These are phyloP conservation scores for Rheum nobile DNA, from an alignment of 148 eudicot genomes.

Conservation along the genomic window DNA sequence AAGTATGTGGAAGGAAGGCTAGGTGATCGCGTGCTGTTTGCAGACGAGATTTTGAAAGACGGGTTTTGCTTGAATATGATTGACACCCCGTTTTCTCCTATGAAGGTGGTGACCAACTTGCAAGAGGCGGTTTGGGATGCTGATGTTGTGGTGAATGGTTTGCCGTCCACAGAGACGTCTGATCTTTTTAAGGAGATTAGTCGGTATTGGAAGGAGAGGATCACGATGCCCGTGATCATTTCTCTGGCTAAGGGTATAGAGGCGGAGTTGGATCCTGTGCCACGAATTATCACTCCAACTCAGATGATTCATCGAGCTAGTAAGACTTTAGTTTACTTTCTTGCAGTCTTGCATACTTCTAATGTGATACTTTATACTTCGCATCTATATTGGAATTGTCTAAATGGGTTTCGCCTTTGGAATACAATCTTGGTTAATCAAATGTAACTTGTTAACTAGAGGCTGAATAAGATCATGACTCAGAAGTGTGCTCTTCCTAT, in stretches of 20 bases:
- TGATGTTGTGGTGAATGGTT: slow-evolving; percentile 66
- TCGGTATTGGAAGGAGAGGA: slow-evolving; percentile 75
- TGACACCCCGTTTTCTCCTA: slow-evolving; percentile 83
- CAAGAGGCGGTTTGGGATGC: slow-evolving; percentile 99
- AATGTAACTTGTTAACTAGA: not conserved
- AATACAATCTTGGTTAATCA: not conserved
- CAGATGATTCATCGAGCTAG: slow-evolving; percentile 77
- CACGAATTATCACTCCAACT: slow-evolving; percentile 74
- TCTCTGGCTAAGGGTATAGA: slow-evolving; percentile 86
- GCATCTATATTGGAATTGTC: not conserved
- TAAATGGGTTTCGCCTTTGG: not conserved
- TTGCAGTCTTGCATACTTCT: not conserved
- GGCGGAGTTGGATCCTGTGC: slow-evolving; percentile 69
- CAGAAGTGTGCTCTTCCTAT: not conserved
- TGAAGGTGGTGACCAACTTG: slow-evolving; percentile 78
- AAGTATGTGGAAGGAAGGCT: slow-evolving; percentile 83
- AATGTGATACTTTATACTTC: not conserved
- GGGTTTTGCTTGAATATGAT: slow-evolving; percentile 92
- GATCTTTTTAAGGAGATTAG: slow-evolving; percentile 80
- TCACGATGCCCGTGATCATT: slow-evolving; percentile 46
- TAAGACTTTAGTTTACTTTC: slow-evolving; percentile 19
- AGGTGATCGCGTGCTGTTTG: slow-evolving; percentile 63
- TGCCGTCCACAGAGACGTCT: slow-evolving; percentile 76
- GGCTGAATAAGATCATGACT: not conserved
- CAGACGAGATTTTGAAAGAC: slow-evolving; percentile 83